Base-by-base conservation (phyloP, 768 basidiomycete genomes). In the Cantharellus anzutake region DNA sequence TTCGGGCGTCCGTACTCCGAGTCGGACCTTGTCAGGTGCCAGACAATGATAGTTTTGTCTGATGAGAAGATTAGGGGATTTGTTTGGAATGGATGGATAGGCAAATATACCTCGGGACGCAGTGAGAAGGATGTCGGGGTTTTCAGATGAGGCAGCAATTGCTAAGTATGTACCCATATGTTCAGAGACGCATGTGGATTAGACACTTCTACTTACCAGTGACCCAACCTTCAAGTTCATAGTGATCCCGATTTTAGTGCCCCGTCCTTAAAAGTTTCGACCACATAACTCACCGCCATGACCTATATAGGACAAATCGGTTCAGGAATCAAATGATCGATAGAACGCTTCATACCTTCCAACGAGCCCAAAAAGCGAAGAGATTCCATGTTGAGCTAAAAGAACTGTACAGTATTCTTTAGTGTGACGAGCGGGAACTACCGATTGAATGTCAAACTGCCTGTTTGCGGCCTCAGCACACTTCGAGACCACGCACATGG, bases 1-100 rank as follows among this genome's bases (percentile, higher is more conserved):
- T 98, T 98, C 63, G 96, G 94, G 77, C 83, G 93, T 60, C 96
- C 96, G 71, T 93, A 96, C 56, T 81, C 74, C 65, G 85, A 82
- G 65, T 92, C 86, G 62, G 87, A 86, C 65, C 96, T 88, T 66
- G 94, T 96, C 70, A 99, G 78, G 72, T 91, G 86, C 96, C 96
- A 99, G 70, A 97, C 92, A 71, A 99, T 97, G 78, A 97, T 89
- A 60, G 91, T 96, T 82, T 96, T 98, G 85, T 99, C 96, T 94
- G 71, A 5, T 7, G 56, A 40, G 5, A 11, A 42, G 35, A 11
- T 40, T 42, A 38, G 5, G 34, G 40, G 56, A 42, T 41, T 40
- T 5, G 5, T 7, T 11, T 55, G 14, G 56, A 57, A 14, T 40
- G 38, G 5, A 14, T 14, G 56, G 5, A 41, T 5, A 57, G 39